Evolutionary conservation across 208 protist species (phyloP), one percentile per base, ranked within the genome.

Genomic region (Tritrichomonas foetus): DNA sequence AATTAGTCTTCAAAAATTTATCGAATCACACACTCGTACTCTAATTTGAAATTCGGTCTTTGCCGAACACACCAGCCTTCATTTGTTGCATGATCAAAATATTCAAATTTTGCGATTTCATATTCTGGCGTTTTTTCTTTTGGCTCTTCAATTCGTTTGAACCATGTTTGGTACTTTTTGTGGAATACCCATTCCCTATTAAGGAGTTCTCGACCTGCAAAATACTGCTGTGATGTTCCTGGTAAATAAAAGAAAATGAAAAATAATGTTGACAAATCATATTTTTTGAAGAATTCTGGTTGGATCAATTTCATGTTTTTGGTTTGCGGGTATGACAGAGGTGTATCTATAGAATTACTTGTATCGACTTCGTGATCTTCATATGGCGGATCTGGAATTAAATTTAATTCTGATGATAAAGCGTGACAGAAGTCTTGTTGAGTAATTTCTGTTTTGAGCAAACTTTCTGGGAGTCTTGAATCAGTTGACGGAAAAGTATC

Each of bases 201-300:
- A 20, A 44, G 22, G 5, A 93, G 47, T 30, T 93, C 50, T 36
- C 66, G 33, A 27, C 50, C 82, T 41, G 82, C 82, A 47, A 69
- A 93, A 27, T 93, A 93, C 44, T 93, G 82, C 27, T 57, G 55
- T 27, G 55, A 66, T 27, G 82, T 93, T 33, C 55, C 55, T 41
- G 50, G 82, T 16, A 69, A 57, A 66, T 49, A 93, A 44, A 69
- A 93, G 36, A 93, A 93, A 22, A 93, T 93, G 36, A 93, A 93
- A 39, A 93, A 93, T 27, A 93, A 30, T 20, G 82, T 93, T 39
- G 33, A 25, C 11, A 64, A 22, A 66, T 93, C 55, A 30, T 69
- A 93, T 39, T 93, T 57, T 50, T 93, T 93, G 55, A 93, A 66
- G 16, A 93, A 82, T 41, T 82, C 74, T 30, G 74, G 74, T 41